These are phyloP conservation scores for Vararia minispora DNA, from an alignment of 768 basidiomycete species.

Conservation along the genomic window DNA sequence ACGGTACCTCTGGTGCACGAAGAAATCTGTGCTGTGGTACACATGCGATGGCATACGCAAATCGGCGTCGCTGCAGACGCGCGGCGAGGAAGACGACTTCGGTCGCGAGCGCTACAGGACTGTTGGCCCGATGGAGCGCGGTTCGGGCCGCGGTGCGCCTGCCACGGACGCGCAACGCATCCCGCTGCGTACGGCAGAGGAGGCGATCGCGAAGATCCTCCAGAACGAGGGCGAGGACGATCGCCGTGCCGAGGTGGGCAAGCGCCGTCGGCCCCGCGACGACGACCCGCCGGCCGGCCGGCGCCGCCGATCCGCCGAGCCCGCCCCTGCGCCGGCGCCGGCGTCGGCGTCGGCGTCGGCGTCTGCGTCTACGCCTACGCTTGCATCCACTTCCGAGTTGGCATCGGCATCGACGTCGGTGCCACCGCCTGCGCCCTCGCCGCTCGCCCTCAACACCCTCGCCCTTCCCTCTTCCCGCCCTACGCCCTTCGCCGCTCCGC, in stretches of 20 bases:
- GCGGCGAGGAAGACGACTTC: slow-evolving; percentile 15
- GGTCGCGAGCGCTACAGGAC: slow-evolving; percentile 13
- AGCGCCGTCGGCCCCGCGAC: slow-evolving; percentile 11
- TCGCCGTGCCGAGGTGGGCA: slow-evolving; percentile 12
- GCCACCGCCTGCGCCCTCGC: background rate
- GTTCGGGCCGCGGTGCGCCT: slow-evolving; percentile 10
- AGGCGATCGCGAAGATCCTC: slow-evolving; percentile 14
- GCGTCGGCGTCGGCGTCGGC: background rate
- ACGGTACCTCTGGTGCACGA: slow-evolving; percentile 16
- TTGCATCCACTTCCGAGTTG: slow-evolving; percentile 2
- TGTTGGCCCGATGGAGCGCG: slow-evolving; percentile 15
- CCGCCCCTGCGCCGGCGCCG: slow-evolving; percentile 5
- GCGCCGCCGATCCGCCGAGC: slow-evolving; percentile 8
- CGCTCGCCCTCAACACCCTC: background rate
- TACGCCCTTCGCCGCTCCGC: slow-evolving; percentile 7
- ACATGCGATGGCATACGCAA: slow-evolving; percentile 16
- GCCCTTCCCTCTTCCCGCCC: background rate
- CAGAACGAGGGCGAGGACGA: slow-evolving; percentile 13
- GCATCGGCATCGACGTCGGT: background rate
- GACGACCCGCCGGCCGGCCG: slow-evolving; percentile 4
- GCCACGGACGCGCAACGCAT: slow-evolving; percentile 8
- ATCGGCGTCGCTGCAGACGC: slow-evolving; percentile 14
- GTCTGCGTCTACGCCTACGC: too few relatives aligned
- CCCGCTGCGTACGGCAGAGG: slow-evolving; percentile 13
- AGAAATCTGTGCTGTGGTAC: slow-evolving; percentile 15